Evolutionary conservation across 23 red algal species (phyloP).

Genomic region (Cyanidioschyzon merolae): DNA sequence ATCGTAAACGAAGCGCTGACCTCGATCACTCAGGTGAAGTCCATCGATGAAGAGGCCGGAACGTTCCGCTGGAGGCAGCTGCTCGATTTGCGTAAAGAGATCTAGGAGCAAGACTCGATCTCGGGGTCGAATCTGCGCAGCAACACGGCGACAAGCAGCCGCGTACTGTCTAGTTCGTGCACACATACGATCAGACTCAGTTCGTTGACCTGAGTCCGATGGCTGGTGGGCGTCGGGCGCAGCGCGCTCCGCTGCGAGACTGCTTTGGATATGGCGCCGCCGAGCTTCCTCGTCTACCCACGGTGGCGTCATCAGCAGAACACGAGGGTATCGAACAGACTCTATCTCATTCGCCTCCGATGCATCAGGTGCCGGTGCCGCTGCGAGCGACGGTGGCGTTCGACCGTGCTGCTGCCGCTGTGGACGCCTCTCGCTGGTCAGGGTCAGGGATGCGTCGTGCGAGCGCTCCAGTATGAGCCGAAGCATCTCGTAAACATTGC

Average conservation of each 20-base stretch:
- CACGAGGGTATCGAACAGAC: background rate
- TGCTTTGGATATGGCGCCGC: background rate
- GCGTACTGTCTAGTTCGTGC: background rate
- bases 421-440: background rate
- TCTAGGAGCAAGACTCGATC: background rate
- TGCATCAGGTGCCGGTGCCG: background rate
- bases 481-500: slow-evolving; percentile 26
- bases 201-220: background rate
- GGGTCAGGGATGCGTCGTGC: background rate
- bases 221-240: background rate
- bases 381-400: too few relatives aligned
- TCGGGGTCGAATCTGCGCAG: background rate
- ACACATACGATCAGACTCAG: background rate
- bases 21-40: slow-evolving; percentile 13
- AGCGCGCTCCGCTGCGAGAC: background rate
- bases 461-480: background rate
- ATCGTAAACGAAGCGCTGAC: background rate
- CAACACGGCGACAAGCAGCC: background rate
- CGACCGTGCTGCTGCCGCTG: too few relatives aligned
- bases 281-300: background rate
- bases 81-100: background rate
- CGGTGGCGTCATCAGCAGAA: slow-evolving; percentile 5
- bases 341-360: background rate
- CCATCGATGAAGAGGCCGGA: background rate
- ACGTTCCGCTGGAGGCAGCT: background rate